phyloP scores from a whole-genome alignment of 345 rosid species.

The Cardamine occulta region DNA sequence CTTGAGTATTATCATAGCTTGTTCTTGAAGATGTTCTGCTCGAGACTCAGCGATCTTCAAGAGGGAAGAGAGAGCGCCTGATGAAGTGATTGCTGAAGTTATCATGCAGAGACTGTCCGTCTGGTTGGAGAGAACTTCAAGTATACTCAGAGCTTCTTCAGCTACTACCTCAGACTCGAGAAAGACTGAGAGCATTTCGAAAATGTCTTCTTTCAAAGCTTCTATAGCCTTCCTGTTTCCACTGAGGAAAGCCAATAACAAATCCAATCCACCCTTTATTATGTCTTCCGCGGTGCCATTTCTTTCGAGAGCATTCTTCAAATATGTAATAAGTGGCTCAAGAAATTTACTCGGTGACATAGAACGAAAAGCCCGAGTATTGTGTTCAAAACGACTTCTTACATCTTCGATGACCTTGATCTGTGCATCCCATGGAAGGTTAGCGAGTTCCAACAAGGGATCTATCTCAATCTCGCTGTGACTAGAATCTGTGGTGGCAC shows the following conservation, averaged over 20 bases:
- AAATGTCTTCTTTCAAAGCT: constrained; percentile 53
- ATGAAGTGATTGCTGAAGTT: constrained; percentile 54
- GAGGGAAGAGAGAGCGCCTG: constrained; percentile 57
- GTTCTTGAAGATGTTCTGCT: constrained; percentile 49
- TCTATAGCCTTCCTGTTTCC: constrained; percentile 53
- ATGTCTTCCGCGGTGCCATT: constrained; percentile 40
- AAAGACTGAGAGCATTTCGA: constrained; percentile 52
- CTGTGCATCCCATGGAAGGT: constrained; percentile 65
- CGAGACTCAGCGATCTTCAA: constrained; percentile 52
- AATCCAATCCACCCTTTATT: constrained; percentile 54
- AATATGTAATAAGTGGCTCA: constrained; percentile 54
- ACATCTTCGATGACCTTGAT: constrained; percentile 59
- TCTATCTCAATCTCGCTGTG: constrained; percentile 43
- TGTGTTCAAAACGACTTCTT: constrained; percentile 45
- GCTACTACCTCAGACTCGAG: constrained; percentile 57
- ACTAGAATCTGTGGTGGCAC: constrained; percentile 41
- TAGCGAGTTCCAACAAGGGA: constrained; percentile 50
- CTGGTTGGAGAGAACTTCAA: constrained; percentile 60
- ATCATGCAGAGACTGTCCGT: constrained; percentile 49
- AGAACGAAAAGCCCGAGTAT: constrained; percentile 46
- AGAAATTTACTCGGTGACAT: constrained; percentile 56
- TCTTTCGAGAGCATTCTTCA: constrained; percentile 57
- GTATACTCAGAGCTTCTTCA: constrained; percentile 57
- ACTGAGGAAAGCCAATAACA: constrained; percentile 52
- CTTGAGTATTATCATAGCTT: constrained; percentile 58